Evolutionary conservation across 176 grass and related monocot genomes (phyloP).

Genomic region (Ensete glaucum): DNA sequence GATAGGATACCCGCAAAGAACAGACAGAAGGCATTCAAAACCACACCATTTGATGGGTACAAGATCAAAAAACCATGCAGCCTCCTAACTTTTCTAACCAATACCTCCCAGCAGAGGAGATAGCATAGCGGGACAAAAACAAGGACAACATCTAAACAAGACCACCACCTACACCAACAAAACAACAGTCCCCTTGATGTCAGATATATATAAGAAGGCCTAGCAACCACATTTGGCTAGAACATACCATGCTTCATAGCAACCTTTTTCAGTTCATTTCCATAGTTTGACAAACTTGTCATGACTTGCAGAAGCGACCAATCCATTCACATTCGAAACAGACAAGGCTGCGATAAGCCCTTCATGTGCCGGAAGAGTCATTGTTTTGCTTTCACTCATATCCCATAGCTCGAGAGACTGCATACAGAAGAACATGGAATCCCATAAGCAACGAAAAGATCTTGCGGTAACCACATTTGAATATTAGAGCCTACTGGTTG

Average conservation of each 20-base stretch:
- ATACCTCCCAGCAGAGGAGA: too few species aligned
- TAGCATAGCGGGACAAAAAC: background rate
- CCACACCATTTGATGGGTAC: too few species aligned
- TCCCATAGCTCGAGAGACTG: constrained; percentile 98
- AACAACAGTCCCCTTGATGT: background rate
- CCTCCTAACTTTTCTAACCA: too few species aligned
- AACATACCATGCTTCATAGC: background rate
- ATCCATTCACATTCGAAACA: constrained; percentile 59
- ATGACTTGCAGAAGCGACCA: constrained; percentile 87
- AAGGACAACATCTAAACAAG: background rate
- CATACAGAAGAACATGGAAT: constrained; percentile 16
- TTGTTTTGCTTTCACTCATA: constrained; percentile 63
- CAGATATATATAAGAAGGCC: background rate
- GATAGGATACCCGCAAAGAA: too few species aligned
- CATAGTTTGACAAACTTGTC: constrained; percentile 82
- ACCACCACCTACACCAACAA: background rate
- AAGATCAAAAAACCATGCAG: too few species aligned
- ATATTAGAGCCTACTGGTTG: too few species aligned
- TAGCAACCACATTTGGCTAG: background rate
- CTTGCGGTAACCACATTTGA: too few species aligned
- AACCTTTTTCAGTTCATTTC: constrained; percentile 37
- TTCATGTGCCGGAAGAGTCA: constrained; percentile 63
- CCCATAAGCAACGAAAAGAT: too few species aligned
- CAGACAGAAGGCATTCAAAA: too few species aligned
- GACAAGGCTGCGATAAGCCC: constrained; percentile 73